Percentiles rank a stretch among this genome's conserved stretches.
Evolutionary conservation across 2,329 filamentous ascomycete genomes (phyloP).

Genomic region (Arthrobotrys megalospora): DNA sequence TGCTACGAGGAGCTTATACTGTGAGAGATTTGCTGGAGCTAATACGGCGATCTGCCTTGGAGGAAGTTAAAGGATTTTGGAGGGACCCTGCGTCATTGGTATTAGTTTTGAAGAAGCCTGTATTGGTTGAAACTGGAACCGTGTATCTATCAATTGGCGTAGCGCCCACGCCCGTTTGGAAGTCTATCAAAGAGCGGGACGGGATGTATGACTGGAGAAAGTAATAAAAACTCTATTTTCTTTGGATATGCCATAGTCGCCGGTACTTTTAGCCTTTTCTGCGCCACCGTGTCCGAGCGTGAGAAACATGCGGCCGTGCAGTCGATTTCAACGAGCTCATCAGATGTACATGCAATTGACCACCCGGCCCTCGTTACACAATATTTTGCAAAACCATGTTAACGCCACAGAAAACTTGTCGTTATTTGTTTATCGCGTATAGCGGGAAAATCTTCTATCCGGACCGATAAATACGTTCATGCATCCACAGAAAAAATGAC

Average conservation of each 20-base stretch:
- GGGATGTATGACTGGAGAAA: conserved; percentile 24
- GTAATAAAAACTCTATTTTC: conserved; percentile 1
- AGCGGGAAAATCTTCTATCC: background rate
- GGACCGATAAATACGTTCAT: background rate
- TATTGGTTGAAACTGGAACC: conserved; percentile 31
- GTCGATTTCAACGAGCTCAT: background rate
- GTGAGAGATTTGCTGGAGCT: conserved; percentile 41
- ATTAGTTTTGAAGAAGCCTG: conserved; percentile 42
- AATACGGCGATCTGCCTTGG: conserved; percentile 36
- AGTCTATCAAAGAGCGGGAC: conserved; percentile 28
- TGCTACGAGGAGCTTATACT: conserved; percentile 25
- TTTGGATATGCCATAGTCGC: background rate
- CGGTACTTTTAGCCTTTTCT: conserved; percentile 1
- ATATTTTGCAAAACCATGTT: background rate
- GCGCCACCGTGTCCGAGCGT: background rate
- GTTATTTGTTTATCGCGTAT: conserved; percentile 5
- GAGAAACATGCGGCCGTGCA: background rate
- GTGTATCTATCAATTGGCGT: conserved; percentile 47
- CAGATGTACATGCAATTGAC: background rate
- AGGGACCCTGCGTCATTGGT: conserved; percentile 41
- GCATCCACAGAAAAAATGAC: background rate
- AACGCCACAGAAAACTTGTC: background rate
- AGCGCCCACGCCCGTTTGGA: conserved; percentile 43
- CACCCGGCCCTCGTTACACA: background rate
- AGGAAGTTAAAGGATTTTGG: conserved; percentile 49